These are phyloP conservation scores for Xylariaceae sp. DNA, from an alignment of 2,329 filamentous ascomycete species.

Conservation along the genomic window DNA sequence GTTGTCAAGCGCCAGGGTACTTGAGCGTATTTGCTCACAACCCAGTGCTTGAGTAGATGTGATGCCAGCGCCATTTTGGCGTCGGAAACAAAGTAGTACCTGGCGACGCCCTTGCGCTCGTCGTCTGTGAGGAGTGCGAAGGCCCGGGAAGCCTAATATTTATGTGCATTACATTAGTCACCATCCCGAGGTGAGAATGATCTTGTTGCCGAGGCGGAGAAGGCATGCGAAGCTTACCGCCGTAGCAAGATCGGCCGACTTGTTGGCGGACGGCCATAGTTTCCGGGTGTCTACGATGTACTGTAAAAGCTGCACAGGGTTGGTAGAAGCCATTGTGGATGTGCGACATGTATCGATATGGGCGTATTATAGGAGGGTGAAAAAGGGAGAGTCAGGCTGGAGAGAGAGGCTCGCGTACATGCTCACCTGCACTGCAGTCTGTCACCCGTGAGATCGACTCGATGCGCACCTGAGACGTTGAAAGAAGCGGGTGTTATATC, in stretches of 20 bases:
- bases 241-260: conserved; percentile 45
- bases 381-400: not conserved
- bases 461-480: too few relatives aligned
- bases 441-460: too few relatives aligned
- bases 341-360: not conserved
- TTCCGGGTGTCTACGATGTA: conserved; percentile 60
- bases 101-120: conserved; percentile 55
- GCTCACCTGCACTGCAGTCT: too few relatives aligned
- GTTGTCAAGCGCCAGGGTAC: conserved; percentile 58
- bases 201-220: not conserved
- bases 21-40: conserved; percentile 54
- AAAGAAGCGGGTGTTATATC: too few relatives aligned
- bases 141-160: conserved; percentile 47
- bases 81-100: conserved; percentile 65
- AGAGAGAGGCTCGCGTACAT: too few relatives aligned
- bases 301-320: conserved; percentile 44
- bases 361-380: not conserved
- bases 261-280: conserved; percentile 51
- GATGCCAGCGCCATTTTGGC: conserved; percentile 72
- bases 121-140: conserved; percentile 48
- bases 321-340: conserved; percentile 24
- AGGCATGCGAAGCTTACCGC: conserved; percentile 36
- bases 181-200: not conserved
- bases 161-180: conserved; percentile 2
- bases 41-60: conserved; percentile 68